phyloP scores from a whole-genome alignment of 2,329 filamentous ascomycete genomes.

The Akanthomyces muscarius region DNA sequence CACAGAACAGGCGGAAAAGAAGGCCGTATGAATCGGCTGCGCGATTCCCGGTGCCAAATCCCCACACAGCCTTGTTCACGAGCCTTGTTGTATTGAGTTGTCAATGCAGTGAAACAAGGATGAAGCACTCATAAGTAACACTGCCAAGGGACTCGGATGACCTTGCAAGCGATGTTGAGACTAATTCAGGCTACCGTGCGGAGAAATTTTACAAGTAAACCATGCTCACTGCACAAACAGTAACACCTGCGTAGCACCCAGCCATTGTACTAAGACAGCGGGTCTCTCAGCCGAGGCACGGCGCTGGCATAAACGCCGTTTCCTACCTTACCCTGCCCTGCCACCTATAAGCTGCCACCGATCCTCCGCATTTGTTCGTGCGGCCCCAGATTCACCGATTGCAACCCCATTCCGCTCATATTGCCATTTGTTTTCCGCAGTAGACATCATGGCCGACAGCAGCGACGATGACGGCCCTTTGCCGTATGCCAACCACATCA shows the following conservation, averaged over 20 bases:
- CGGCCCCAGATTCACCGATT: background rate
- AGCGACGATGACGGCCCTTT: constrained; percentile 20
- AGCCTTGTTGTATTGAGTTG: no score
- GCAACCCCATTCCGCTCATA: background rate
- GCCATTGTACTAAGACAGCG: background rate
- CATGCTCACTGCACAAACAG: background rate
- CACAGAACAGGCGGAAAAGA: no score
- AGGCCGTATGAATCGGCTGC: no score
- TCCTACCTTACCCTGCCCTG: background rate
- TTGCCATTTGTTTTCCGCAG: no score
- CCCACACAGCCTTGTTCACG: no score
- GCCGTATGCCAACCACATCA: constrained; percentile 42
- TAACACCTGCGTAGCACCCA: background rate
- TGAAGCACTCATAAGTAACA: no score
- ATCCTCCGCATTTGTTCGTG: constrained; percentile 4
- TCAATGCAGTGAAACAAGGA: no score
- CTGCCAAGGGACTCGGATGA: no score
- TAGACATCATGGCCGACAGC: constrained; percentile 20
- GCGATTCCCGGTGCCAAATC: no score
- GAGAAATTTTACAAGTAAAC: no score
- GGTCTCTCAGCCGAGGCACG: constrained; percentile 2
- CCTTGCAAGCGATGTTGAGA: no score
- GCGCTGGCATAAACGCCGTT: constrained; percentile 2
- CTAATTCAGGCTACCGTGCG: no score
- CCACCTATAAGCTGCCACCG: background rate